A percentile compares a stretch with the other conserved stretches of the same genome.
phyloP scores from a whole-genome alignment of 805 yeast species.

The Schwanniomyces pseudopolymorphus region DNA sequence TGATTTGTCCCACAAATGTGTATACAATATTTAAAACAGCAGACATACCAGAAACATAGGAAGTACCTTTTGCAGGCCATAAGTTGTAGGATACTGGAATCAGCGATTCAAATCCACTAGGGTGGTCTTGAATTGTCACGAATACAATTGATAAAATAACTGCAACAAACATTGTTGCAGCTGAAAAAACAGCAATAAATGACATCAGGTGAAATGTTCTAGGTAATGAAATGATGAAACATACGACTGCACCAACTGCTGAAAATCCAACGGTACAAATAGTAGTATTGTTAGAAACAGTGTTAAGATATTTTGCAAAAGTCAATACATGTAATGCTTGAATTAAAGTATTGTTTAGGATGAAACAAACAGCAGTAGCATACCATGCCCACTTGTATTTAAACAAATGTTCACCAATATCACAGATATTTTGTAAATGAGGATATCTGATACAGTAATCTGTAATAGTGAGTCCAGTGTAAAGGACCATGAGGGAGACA shows the following conservation, averaged over 20 bases:
- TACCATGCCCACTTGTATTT: constrained; percentile 53
- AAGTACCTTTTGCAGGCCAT: constrained; percentile 55
- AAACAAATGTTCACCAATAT: constrained; percentile 57
- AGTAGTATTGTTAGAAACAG: constrained; percentile 46
- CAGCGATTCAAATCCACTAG: constrained; percentile 35
- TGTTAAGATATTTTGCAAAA: constrained; percentile 61
- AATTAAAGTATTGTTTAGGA: constrained; percentile 55
- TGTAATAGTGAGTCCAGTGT: constrained; percentile 55
- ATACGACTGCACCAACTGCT: constrained; percentile 48
- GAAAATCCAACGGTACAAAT: constrained; percentile 54
- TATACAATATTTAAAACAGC: constrained; percentile 60
- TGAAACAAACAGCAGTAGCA: constrained; percentile 53
- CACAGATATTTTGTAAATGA: constrained; percentile 52
- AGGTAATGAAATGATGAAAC: constrained; percentile 54
- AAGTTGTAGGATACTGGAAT: constrained; percentile 44
- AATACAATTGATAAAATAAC: constrained; percentile 52
- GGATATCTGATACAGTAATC: constrained; percentile 58
- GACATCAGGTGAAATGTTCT: constrained; percentile 57
- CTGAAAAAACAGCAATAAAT: constrained; percentile 50
- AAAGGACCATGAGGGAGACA: constrained; percentile 50
- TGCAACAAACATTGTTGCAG: constrained; percentile 57
- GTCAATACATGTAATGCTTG: constrained; percentile 59
- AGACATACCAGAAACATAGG: constrained; percentile 52
- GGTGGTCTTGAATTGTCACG: constrained; percentile 53
- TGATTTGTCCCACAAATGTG: constrained; percentile 64